Conservation (phyloP, 768 basidiomycete species). For the Boletellus sp. region DNA sequence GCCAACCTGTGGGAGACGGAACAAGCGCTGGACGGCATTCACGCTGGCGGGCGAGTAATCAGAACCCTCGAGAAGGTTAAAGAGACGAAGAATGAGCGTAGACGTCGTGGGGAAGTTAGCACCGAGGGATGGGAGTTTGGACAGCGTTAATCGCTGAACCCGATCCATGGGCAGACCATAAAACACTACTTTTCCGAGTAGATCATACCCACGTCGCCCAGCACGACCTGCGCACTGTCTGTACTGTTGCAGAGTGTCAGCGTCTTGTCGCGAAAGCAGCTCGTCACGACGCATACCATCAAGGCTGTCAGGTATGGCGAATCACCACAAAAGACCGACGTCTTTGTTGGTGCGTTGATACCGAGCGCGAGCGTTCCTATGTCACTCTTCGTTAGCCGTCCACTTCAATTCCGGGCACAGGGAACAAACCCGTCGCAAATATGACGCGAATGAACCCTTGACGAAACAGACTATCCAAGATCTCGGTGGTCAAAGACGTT, state of each 20-base stretch:
- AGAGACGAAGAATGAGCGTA: constrained; percentile 60
- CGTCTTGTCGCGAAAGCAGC: not conserved
- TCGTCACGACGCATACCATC: constrained; percentile 38
- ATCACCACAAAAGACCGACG: constrained; percentile 61
- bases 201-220: constrained; percentile 67
- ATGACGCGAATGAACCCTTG: constrained; percentile 60
- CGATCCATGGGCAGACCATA: constrained; percentile 63
- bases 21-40: constrained; percentile 47
- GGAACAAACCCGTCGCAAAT: constrained; percentile 53
- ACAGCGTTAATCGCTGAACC: constrained; percentile 60
- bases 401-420: not conserved
- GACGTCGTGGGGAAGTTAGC: constrained; percentile 66
- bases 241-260: constrained; percentile 39
- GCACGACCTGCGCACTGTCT: constrained; percentile 74
- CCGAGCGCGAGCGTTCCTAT: constrained; percentile 69
- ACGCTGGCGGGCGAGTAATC: constrained; percentile 45
- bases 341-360: constrained; percentile 71
- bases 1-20: constrained; percentile 56
- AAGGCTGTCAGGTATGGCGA: constrained; percentile 59
- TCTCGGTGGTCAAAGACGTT: not conserved
- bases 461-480: constrained; percentile 43
- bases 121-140: constrained; percentile 56
- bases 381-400: not conserved
- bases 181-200: constrained; percentile 69
- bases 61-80: constrained; percentile 65